Base-by-base conservation (phyloP, 2,329 filamentous ascomycete species). In the Phyllosticta citriasiana region DNA sequence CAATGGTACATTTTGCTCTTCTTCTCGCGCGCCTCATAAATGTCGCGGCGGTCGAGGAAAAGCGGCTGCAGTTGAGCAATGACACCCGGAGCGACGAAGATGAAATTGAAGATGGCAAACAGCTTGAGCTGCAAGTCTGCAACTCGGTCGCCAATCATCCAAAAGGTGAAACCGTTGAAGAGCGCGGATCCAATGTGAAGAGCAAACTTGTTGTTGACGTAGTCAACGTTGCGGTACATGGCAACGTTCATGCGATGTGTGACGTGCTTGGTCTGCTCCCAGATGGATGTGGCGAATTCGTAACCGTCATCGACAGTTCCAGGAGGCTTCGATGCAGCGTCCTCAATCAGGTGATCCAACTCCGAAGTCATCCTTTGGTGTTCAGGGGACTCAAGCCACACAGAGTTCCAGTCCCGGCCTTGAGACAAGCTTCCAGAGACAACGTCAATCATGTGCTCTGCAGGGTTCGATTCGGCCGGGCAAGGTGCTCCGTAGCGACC, bases 371-470 rank as follows among this genome's bases (percentile, higher is more conserved):
- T 70, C n/a, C 67, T 65, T 1, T 66, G 62, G 30, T 71, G 67
- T 57, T 72, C 70, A 0, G 70, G 69, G 0, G 70, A 74, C 9
- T 69, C 66, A 1, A 73, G 65, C 74, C 74, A 76, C 10, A 74
- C 66, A 53, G 74, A 62, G 60, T 70, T 69, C 75, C 71, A 75
- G 63, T 76, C 71, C 22, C 63, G 64, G 57, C 66, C 65, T 62
- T 70, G 33, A 1, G 60, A 63, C 9, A 61, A 60, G 19, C 30
- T 40, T 22, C 62, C 56, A 12, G 57, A 62, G 6, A 54, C 86
- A 4, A 87, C 88, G 68, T 92, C 88, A 19, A 93, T 84, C 88
- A 93, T 91, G 72, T 88, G 91, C 77, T 93, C 87, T 0, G 81
- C 80, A 6, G 79, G 73, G 64, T 82, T 82, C 16, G 77, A 77